Evolutionary conservation across 73 alveolate genomes (phyloP).

Genomic region (Symbiodinium pilosum): DNA sequence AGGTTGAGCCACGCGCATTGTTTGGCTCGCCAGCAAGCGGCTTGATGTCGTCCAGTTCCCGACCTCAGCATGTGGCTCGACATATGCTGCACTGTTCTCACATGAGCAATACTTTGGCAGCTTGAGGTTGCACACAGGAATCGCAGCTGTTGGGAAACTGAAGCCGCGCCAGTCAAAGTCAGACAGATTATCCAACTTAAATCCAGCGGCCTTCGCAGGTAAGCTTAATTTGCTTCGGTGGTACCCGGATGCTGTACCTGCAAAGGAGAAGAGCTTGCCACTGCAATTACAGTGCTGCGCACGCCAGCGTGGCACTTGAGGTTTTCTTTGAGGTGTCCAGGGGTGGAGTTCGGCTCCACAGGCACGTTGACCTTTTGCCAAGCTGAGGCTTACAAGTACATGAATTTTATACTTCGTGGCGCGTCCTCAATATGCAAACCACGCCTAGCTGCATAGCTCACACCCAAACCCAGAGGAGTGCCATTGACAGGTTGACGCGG

Average conservation of each 20-base stretch:
- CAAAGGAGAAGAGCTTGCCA: neutral
- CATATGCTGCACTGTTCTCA: too few relatives aligned
- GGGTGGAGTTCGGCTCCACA: constrained; percentile 92
- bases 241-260: constrained; percentile 93
- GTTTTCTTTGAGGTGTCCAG: constrained; percentile 87
- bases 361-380: constrained; percentile 93
- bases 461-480: too few relatives aligned
- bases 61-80: constrained; percentile 59
- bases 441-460: too few relatives aligned
- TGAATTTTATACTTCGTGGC: too few relatives aligned
- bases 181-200: neutral
- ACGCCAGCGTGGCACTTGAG: constrained; percentile 46
- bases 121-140: neutral
- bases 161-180: neutral
- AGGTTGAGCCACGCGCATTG: neutral
- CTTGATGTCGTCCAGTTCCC: constrained; percentile 89
- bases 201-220: constrained; percentile 60
- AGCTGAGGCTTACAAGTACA: too few relatives aligned
- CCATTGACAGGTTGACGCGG: too few relatives aligned
- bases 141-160: neutral
- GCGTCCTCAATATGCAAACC: too few relatives aligned
- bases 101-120: too few relatives aligned
- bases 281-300: neutral
- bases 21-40: constrained; percentile 81
- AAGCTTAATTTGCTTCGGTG: constrained; percentile 91